phyloP scores from a whole-genome alignment of 1,284 basidiomycete species.

The Papiliotrema laurentii region DNA sequence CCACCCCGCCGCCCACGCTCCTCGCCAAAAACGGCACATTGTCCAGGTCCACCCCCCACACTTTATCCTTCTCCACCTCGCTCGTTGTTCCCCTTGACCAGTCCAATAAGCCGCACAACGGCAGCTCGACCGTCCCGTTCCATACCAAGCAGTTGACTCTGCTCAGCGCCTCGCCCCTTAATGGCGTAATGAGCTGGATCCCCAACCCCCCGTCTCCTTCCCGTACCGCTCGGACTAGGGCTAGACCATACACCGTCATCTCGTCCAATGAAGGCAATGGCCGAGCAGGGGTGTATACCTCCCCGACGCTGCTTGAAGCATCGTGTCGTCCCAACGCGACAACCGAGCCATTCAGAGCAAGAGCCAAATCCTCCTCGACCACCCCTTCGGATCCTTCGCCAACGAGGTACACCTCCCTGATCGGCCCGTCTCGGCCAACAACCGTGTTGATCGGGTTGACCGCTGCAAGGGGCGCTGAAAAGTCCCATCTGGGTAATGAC shows the following conservation, averaged over 20 bases:
- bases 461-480: constrained; percentile 63
- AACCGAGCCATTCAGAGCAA: constrained; percentile 74
- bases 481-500: constrained; percentile 58
- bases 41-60: constrained; percentile 55
- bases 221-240: constrained; percentile 63
- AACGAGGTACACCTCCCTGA: constrained; percentile 61
- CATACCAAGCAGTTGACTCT: constrained; percentile 60
- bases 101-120: constrained; percentile 81
- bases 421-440: constrained; percentile 47
- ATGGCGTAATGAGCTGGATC: constrained; percentile 68
- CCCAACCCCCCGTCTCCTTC: constrained; percentile 25
- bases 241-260: constrained; percentile 65
- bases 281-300: constrained; percentile 57
- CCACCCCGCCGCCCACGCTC: constrained; percentile 53
- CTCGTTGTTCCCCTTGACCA: constrained; percentile 46
- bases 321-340: constrained; percentile 53
- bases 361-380: constrained; percentile 58
- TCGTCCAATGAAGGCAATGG: constrained; percentile 55
- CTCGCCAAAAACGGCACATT: constrained; percentile 76
- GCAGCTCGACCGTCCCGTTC: constrained; percentile 76
- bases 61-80: constrained; percentile 33
- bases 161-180: constrained; percentile 54
- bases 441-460: constrained; percentile 65
- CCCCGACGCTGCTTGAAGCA: constrained; percentile 1
- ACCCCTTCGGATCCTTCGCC: constrained; percentile 74